Conservation (phyloP, 2,329 filamentous ascomycete species). For the Neonectria faginata region DNA sequence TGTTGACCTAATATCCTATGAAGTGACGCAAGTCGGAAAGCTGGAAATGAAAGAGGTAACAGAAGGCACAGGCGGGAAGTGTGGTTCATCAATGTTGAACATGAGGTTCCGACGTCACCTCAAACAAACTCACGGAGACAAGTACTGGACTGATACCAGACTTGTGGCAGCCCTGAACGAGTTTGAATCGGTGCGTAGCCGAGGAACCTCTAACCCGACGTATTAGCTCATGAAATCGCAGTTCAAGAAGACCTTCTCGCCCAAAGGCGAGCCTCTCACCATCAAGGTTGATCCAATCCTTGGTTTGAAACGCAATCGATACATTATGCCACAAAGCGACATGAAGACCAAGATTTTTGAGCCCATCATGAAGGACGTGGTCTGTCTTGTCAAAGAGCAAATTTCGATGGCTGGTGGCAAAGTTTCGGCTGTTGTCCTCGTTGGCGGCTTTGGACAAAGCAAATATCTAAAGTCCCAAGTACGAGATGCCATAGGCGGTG, state of each 20-base stretch:
- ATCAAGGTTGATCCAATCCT: constrained; percentile 52
- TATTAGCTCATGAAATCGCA: constrained; percentile 37
- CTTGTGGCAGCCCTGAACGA: constrained; percentile 55
- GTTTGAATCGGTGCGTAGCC: constrained; percentile 56
- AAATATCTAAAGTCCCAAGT: constrained; percentile 58
- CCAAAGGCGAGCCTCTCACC: constrained; percentile 50
- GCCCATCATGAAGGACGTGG: constrained; percentile 57
- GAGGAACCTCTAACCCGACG: constrained; percentile 52
- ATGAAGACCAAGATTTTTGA: constrained; percentile 70
- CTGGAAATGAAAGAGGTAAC: constrained; percentile 62
- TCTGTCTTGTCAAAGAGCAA: constrained; percentile 57
- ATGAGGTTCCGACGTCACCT: constrained; percentile 60
- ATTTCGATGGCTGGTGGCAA: constrained; percentile 51
- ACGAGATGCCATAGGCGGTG: constrained; percentile 48
- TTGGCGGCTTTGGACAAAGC: constrained; percentile 62
- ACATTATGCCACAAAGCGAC: constrained; percentile 61
- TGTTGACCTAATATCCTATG: constrained; percentile 66
- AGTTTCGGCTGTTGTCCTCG: constrained; percentile 57
- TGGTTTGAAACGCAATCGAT: constrained; percentile 48
- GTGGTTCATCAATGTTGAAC: constrained; percentile 63
- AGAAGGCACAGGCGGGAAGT: constrained; percentile 61
- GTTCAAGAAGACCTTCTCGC: constrained; percentile 55
- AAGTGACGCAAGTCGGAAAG: constrained; percentile 55
- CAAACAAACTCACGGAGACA: constrained; percentile 56
- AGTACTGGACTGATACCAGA: constrained; percentile 57